These are phyloP conservation scores for Coleophoma crateriformis DNA, from an alignment of 2,329 filamentous ascomycete species.

Conservation along the genomic window DNA sequence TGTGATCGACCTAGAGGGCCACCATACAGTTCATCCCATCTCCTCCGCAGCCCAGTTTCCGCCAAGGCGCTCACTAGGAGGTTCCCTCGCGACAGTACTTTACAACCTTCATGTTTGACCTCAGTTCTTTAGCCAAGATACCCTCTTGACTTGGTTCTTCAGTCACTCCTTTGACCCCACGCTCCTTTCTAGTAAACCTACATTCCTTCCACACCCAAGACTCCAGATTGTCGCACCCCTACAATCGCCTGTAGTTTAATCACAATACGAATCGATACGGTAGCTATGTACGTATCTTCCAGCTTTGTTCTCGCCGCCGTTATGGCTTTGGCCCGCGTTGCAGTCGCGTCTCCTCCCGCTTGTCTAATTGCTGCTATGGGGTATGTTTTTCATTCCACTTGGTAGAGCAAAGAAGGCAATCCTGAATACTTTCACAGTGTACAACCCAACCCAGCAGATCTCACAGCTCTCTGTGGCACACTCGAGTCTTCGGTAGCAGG, in stretches of 20 bases:
- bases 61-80: too few relatives aligned
- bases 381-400: constrained; percentile 2
- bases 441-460: constrained; percentile 15
- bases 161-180: constrained; percentile 15
- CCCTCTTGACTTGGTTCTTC: neutral
- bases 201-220: constrained; percentile 12
- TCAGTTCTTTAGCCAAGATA: too few relatives aligned
- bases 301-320: constrained; percentile 15
- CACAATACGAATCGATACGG: constrained; percentile 4
- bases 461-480: constrained; percentile 13
- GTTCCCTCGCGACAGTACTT: too few relatives aligned
- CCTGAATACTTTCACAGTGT: constrained; percentile 3
- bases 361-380: constrained; percentile 20
- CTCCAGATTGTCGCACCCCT: neutral
- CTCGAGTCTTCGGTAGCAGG: constrained; percentile 5
- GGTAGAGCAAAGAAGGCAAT: neutral
- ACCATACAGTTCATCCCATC: too few relatives aligned
- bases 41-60: too few relatives aligned
- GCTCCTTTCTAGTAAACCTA: constrained; percentile 8
- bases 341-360: constrained; percentile 18
- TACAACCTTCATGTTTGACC: too few relatives aligned
- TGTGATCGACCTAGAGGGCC: too few relatives aligned
- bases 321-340: constrained; percentile 11
- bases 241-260: neutral
- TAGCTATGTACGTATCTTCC: constrained; percentile 17